Conservation (phyloP, 306 rosid genomes). For the Cucumis cinereus region DNA sequence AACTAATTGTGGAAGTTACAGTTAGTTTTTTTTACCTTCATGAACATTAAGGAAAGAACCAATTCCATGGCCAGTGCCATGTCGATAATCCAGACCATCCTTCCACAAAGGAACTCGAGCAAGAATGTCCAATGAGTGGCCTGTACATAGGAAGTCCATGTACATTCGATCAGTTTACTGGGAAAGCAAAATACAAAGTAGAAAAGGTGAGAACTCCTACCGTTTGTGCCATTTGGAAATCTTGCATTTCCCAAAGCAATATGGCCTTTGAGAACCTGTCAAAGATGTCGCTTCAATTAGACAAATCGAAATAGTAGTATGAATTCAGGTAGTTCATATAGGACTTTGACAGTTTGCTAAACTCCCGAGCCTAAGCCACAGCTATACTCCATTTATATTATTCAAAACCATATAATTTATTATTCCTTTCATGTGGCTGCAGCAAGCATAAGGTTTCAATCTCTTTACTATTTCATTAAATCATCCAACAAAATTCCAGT, state of each 20-base stretch:
- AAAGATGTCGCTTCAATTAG: conserved; percentile 1
- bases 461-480: not conserved
- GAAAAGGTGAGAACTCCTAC: conserved; percentile 20
- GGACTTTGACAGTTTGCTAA: not conserved
- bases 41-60: conserved; percentile 97
- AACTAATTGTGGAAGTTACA: not conserved
- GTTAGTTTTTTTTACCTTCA: conserved; percentile 42
- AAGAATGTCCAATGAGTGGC: conserved; percentile 79
- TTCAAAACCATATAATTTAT: not conserved
- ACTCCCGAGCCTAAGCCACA: not conserved
- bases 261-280: conserved; percentile 94
- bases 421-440: not conserved
- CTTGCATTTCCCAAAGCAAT: conserved; percentile 78
- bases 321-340: not conserved
- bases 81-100: conserved; percentile 93
- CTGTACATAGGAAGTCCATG: conserved; percentile 19
- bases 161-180: not conserved
- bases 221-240: conserved; percentile 94
- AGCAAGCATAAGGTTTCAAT: not conserved
- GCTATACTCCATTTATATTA: not conserved
- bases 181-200: not conserved
- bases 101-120: conserved; percentile 95
- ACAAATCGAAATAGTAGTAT: not conserved
- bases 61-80: conserved; percentile 98
- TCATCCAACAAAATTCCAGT: no score